These are phyloP conservation scores for Populus nigra DNA, from an alignment of 345 rosid species.

Conservation along the genomic window DNA sequence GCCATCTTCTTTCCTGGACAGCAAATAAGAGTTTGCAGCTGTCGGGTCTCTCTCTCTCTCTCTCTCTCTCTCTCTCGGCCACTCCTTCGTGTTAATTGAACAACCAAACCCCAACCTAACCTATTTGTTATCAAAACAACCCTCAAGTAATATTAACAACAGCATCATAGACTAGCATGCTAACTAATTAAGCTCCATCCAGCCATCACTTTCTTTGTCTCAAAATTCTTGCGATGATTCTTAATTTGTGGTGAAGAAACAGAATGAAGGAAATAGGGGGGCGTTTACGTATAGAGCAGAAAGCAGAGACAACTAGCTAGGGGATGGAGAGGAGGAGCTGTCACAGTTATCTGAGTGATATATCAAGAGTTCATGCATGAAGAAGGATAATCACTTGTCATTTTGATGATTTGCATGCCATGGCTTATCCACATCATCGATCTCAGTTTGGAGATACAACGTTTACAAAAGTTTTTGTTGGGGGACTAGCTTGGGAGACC, in stretches of 20 bases:
- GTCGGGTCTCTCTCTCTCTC: constrained; percentile 35
- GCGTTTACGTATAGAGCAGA: neutral
- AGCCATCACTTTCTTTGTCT: constrained; percentile 24
- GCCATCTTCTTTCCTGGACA: constrained; percentile 29
- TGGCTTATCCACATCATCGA: constrained; percentile 67
- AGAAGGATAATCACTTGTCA: constrained; percentile 17
- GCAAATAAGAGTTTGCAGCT: constrained; percentile 57
- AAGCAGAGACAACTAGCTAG: constrained; percentile 15
- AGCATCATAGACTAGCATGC: constrained; percentile 9
- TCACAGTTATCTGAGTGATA: neutral
- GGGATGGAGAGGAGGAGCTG: neutral
- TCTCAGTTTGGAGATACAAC: constrained; percentile 95
- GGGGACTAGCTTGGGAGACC: constrained; percentile 97
- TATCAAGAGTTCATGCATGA: constrained; percentile 18
- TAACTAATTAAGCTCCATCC: neutral
- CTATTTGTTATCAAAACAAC: neutral
- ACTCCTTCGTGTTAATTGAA: neutral
- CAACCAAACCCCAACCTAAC: constrained; percentile 1
- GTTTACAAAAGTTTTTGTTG: constrained; percentile 79
- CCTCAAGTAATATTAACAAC: constrained; percentile 9
- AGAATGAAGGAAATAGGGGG: constrained; percentile 9
- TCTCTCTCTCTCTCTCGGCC: constrained; percentile 8
- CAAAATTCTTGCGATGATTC: constrained; percentile 17
- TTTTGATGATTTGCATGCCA: constrained; percentile 25
- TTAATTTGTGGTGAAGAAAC: constrained; percentile 12